Evolutionary conservation across 1,284 basidiomycete genomes (phyloP).

Genomic region (Ustilago curta): DNA sequence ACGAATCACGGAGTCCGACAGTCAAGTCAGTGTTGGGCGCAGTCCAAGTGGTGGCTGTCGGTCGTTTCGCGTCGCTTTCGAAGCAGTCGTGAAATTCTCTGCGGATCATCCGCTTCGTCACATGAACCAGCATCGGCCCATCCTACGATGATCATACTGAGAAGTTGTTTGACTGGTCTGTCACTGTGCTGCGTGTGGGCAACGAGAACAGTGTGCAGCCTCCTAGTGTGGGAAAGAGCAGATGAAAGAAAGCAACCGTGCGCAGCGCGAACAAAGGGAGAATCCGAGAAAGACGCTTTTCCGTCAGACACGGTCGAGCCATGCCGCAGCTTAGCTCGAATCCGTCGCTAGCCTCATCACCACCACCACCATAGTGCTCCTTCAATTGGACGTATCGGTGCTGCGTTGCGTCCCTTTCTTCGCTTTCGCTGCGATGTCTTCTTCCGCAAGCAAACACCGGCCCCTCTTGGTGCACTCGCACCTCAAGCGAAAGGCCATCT

Average conservation of each 20-base stretch:
- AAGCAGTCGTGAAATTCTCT: neutral
- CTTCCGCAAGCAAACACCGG: neutral
- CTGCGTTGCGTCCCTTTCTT: neutral
- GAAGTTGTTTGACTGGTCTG: neutral
- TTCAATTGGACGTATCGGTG: neutral
- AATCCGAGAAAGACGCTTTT: neutral
- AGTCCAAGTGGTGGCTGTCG: no score
- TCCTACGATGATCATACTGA: no score
- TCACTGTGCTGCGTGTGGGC: no score
- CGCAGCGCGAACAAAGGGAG: constrained; percentile 6
- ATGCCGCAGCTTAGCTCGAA: no score
- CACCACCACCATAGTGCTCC: neutral
- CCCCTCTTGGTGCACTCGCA: neutral
- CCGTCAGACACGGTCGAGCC: neutral
- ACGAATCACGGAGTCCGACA: no score
- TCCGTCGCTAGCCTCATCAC: neutral
- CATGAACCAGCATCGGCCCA: neutral
- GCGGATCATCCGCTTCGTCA: constrained; percentile 2
- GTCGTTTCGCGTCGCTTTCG: constrained; percentile 20
- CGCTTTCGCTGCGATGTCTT: neutral
- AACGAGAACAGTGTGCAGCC: no score
- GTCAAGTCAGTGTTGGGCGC: no score
- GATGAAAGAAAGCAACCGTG: constrained; percentile 3
- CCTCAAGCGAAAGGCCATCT: constrained; percentile 7
- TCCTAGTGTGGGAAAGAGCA: no score